Conservation (phyloP, 2,329 filamentous ascomycete species). For the Apiospora kogelbergensis region DNA sequence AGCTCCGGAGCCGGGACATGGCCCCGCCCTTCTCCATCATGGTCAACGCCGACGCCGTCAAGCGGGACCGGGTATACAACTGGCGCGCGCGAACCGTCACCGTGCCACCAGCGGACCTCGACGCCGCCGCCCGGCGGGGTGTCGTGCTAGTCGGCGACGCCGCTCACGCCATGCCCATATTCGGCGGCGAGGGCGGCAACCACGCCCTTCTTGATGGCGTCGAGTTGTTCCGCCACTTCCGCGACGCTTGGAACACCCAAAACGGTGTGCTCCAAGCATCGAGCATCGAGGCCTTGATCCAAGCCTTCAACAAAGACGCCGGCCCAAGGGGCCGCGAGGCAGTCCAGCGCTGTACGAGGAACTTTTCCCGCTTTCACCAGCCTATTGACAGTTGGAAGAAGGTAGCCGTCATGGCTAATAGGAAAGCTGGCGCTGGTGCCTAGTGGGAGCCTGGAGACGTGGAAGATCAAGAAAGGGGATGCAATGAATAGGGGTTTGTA, state of each 20-base stretch:
- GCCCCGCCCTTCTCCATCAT: slow-evolving; percentile 4
- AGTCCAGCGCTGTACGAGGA: background rate
- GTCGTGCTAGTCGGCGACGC: slow-evolving; percentile 20
- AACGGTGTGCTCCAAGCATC: background rate
- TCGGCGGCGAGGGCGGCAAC: slow-evolving; percentile 22
- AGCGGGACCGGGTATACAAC: slow-evolving; percentile 49
- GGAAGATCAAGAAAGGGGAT: too few species aligned
- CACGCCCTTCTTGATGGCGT: slow-evolving; percentile 20
- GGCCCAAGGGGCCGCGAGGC: background rate
- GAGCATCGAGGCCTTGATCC: background rate
- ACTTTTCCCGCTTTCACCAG: background rate
- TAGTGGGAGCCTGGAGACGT: background rate
- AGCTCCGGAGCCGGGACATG: slow-evolving; percentile 7
- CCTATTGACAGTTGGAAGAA: background rate
- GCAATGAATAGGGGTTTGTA: too few species aligned
- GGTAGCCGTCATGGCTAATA: background rate
- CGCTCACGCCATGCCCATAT: slow-evolving; percentile 20
- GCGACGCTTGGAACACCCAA: background rate
- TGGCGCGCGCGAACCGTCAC: slow-evolving; percentile 46
- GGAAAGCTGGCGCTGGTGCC: background rate
- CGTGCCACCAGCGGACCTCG: slow-evolving; percentile 12
- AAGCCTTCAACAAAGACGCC: background rate
- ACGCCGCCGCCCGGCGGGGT: slow-evolving; percentile 10
- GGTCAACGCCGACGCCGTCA: slow-evolving; percentile 10
- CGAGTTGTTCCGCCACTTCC: slow-evolving; percentile 10